A percentile compares a stretch with the other conserved stretches of the same genome.
Conservation (phyloP, 441 rosid genomes). For the Hypseocharis bilobata region DNA sequence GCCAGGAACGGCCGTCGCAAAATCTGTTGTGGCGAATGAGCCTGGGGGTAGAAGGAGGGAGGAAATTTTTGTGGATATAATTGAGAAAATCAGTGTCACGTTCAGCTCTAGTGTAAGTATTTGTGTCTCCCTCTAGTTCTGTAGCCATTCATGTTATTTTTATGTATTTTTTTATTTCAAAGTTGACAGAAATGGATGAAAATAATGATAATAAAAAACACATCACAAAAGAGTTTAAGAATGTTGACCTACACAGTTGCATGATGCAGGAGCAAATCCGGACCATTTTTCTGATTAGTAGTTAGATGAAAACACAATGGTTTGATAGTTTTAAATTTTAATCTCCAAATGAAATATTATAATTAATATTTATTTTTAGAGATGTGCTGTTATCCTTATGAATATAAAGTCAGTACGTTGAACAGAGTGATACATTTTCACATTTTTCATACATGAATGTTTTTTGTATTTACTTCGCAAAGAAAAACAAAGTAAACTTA, state of each 20-base stretch:
- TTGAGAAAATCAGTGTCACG: constrained; percentile 90
- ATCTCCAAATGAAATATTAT: no score
- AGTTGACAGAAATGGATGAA: neutral
- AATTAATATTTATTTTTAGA: no score
- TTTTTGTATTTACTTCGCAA: neutral
- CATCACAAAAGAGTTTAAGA: no score
- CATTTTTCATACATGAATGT: neutral
- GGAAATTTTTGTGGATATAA: constrained; percentile 91
- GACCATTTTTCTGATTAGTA: neutral
- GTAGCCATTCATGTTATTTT: neutral
- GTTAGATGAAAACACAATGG: neutral
- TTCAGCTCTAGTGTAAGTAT: constrained; percentile 89
- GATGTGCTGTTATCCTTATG: neutral
- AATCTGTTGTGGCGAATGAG: constrained; percentile 94
- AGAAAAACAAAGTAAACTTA: neutral
- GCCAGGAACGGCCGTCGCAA: constrained; percentile 95
- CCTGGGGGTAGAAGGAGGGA: constrained; percentile 89
- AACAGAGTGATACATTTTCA: neutral
- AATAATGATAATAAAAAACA: no score
- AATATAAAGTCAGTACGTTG: neutral
- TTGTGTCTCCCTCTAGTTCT: constrained; percentile 10
- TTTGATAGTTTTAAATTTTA: neutral
- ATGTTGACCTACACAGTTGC: neutral
- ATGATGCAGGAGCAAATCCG: neutral
- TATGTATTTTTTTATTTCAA: neutral